A percentile compares a stretch with the other conserved stretches of the same genome.
These are phyloP conservation scores for Cyanidioschyzon merolae DNA, from an alignment of 23 red algal genomes.

Conservation along the genomic window DNA sequence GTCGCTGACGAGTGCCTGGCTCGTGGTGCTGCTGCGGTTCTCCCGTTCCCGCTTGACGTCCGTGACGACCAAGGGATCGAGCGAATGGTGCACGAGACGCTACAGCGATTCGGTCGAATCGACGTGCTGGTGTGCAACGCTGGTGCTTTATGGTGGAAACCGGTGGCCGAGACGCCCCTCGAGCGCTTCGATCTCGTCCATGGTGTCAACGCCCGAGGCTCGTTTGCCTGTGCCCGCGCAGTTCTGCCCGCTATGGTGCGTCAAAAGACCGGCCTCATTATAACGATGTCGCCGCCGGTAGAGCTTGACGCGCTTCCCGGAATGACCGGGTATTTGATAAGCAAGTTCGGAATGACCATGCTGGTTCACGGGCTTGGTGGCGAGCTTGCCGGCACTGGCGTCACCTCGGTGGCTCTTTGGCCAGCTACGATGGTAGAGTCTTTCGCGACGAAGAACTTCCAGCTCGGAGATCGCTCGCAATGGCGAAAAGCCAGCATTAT, in stretches of 20 bases:
- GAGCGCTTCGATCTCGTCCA: slow-evolving; percentile 83
- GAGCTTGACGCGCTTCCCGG: slow-evolving; percentile 53
- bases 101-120: slow-evolving; percentile 46
- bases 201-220: slow-evolving; percentile 61
- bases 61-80: slow-evolving; percentile 52
- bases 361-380: slow-evolving; percentile 63
- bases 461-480: slow-evolving; percentile 50
- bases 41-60: slow-evolving; percentile 67
- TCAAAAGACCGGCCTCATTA: slow-evolving; percentile 63
- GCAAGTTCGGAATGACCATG: slow-evolving; percentile 99
- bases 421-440: slow-evolving; percentile 89
- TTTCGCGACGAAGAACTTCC: slow-evolving; percentile 95
- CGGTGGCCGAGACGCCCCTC: slow-evolving; percentile 80
- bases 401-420: slow-evolving; percentile 80
- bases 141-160: slow-evolving; percentile 97
- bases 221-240: slow-evolving; percentile 71
- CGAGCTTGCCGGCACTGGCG: slow-evolving; percentile 59
- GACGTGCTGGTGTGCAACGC: slow-evolving; percentile 81
- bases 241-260: slow-evolving; percentile 69
- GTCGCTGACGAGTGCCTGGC: slow-evolving; percentile 73
- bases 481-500: slow-evolving; percentile 85
- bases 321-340: slow-evolving; percentile 82
- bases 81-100: slow-evolving; percentile 36
- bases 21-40: slow-evolving; percentile 36
- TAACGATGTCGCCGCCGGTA: slow-evolving; percentile 91